A percentile compares a stretch with the other conserved stretches of the same genome.
Conservation (phyloP, 2,329 filamentous ascomycete species). For the Monosporascus ibericus region DNA sequence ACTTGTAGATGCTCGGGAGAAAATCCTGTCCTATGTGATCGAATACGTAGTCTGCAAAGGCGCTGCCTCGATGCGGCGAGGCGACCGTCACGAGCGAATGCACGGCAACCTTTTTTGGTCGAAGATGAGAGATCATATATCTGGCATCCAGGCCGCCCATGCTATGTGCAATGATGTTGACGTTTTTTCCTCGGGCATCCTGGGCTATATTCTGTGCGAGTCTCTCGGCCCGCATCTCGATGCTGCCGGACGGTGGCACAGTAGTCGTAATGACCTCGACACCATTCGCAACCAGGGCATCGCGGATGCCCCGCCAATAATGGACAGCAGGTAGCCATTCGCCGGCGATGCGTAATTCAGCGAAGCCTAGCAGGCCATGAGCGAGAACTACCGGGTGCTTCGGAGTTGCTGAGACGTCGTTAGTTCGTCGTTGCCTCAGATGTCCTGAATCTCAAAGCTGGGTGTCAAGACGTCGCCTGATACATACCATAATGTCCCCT, state of each 20-base stretch:
- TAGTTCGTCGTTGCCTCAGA: background rate
- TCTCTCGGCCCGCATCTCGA: constrained; percentile 53
- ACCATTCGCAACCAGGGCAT: constrained; percentile 48
- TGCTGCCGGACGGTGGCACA: constrained; percentile 55
- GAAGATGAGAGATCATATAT: constrained; percentile 56
- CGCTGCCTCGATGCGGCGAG: constrained; percentile 49
- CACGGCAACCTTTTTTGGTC: constrained; percentile 39
- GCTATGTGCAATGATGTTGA: constrained; percentile 71
- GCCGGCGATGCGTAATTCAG: constrained; percentile 46
- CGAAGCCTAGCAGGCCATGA: constrained; percentile 60
- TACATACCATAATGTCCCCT: constrained; percentile 37
- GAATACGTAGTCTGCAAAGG: constrained; percentile 50
- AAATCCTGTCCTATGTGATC: constrained; percentile 38
- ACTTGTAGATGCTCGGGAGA: constrained; percentile 49
- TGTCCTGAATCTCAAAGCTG: background rate
- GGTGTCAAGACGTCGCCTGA: background rate
- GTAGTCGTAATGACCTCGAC: constrained; percentile 53
- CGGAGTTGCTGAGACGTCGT: constrained; percentile 39
- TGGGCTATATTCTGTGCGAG: constrained; percentile 49
- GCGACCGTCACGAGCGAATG: constrained; percentile 49
- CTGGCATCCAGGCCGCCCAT: constrained; percentile 62
- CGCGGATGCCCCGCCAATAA: constrained; percentile 60
- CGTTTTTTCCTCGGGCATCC: constrained; percentile 44
- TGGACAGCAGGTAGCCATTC: constrained; percentile 47
- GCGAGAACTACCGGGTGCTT: constrained; percentile 59